Percentiles rank a stretch among this genome's conserved stretches.
phyloP scores from a whole-genome alignment of 176 grass and related monocot genomes.

The Rhipidocladum racemiflorum region DNA sequence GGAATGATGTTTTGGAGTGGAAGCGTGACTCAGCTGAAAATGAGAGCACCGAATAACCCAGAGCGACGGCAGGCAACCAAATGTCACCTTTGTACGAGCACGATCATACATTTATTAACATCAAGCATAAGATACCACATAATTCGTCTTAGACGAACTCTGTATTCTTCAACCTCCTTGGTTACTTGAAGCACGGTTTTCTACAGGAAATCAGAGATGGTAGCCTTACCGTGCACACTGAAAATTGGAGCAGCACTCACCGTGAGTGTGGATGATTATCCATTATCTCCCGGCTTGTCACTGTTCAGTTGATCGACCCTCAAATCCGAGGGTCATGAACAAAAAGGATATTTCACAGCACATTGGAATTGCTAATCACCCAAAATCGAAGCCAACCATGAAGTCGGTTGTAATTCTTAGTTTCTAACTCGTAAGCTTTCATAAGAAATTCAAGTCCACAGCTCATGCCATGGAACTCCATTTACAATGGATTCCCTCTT shows the following conservation, averaged over 20 bases:
- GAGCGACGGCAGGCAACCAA: neutral
- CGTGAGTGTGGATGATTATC: neutral
- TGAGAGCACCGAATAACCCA: neutral
- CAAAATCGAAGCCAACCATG: neutral
- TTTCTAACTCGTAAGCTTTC: neutral
- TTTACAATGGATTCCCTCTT: constrained; percentile 11
- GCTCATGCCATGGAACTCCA: neutral
- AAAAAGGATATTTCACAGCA: neutral
- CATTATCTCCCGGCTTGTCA: too few species aligned
- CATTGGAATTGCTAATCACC: neutral
- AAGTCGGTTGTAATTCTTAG: neutral
- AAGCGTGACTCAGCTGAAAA: neutral
- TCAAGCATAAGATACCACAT: neutral
- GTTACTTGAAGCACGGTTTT: neutral
- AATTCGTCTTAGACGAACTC: neutral
- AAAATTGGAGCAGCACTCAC: neutral
- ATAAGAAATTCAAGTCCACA: neutral
- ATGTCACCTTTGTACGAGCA: neutral
- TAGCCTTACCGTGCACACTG: neutral
- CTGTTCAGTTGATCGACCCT: neutral
- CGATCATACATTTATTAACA: neutral
- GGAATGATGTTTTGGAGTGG: neutral
- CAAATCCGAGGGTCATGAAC: neutral
- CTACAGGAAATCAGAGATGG: neutral
- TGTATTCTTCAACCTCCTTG: neutral